Percentiles rank a stretch among this genome's conserved stretches.
phyloP scores from a whole-genome alignment of 2,329 filamentous ascomycete genomes.

The Huntiella bhutanensis region DNA sequence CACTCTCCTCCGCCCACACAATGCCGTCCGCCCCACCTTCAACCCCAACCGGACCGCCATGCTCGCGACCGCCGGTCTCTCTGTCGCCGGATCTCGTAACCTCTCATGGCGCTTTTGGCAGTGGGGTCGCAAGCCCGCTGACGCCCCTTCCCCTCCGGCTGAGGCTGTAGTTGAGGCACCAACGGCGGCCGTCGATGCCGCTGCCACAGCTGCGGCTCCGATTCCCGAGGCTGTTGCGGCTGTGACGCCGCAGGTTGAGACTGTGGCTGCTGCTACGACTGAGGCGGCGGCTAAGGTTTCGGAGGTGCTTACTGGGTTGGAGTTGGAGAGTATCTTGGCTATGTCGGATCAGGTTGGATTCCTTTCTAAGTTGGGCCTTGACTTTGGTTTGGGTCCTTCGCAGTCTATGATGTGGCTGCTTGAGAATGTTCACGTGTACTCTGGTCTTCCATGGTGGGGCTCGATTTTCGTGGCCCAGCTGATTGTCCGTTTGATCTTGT shows the following conservation, averaged over 20 bases:
- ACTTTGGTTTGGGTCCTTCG: conserved; percentile 72
- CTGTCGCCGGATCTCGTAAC: conserved; percentile 10
- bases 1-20: conserved; percentile 8
- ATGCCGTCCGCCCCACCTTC: neutral
- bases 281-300: conserved; percentile 13
- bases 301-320: conserved; percentile 12
- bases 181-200: conserved; percentile 10
- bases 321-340: conserved; percentile 23
- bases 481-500: conserved; percentile 41
- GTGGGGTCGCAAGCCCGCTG: neutral
- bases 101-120: conserved; percentile 12
- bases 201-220: conserved; percentile 7
- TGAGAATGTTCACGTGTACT: conserved; percentile 65
- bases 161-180: conserved; percentile 13
- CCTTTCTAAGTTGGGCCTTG: conserved; percentile 61
- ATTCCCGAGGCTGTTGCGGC: conserved; percentile 11
- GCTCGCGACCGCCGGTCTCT: conserved; percentile 6
- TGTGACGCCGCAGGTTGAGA: conserved; percentile 3
- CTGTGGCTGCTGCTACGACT: conserved; percentile 9
- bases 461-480: conserved; percentile 50
- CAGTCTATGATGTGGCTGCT: conserved; percentile 53
- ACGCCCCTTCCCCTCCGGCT: conserved; percentile 6
- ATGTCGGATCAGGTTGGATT: conserved; percentile 67
- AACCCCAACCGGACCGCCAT: neutral
- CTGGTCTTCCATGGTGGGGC: conserved; percentile 64